Evolutionary conservation across 768 basidiomycete species (phyloP), one percentile per base, ranked within the genome.

Genomic region (Naganishia vishniacii): DNA sequence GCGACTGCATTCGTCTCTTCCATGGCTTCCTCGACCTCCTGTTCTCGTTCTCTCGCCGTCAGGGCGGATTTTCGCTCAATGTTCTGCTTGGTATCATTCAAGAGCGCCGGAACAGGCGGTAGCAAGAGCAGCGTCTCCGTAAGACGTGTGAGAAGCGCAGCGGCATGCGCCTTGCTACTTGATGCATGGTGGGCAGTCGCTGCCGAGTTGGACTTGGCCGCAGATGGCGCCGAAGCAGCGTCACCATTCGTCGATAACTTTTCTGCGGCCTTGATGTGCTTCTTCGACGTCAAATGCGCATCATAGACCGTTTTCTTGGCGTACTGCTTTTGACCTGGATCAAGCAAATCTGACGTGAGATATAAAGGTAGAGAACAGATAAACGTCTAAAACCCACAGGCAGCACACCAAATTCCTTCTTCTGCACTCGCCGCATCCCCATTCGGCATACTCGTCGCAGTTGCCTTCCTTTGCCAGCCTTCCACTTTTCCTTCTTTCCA

Each of bases 231-330:
- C 7, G 64, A 16, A 3, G 45, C 29, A 20, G 53, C 44, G 23
- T 48, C 64, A 11, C 47, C 48, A 18, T 26, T 28, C 3, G 60
- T 37, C 3, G 83, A 86, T 72, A 87, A 85, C 68, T 85, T 89
- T 8, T 86, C 83, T n/a, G 84, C 82, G 8, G 91, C 89, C 79
- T 97, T 99, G 72, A 89, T 79, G 72, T 99, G 95, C 75, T 91
- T 98, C 80, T 93, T 97, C 23, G 92, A 94, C 1, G 86, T 91
- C 58, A 98, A 78, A 75, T 98, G 95, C 1, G 92, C 92, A 67
- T 95, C 89, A 75, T 92, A 99, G 9, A 99, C 95, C 0, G 95
- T 97, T 77, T 97, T 90, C 77, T 97, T 99, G 13, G 93, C 84
- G 77, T 98, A 98, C 63, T 84, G 81, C 75, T 93, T 95, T 78